phyloP scores from a whole-genome alignment of 2,329 filamentous ascomycete species.

The Ramularia endophylla region DNA sequence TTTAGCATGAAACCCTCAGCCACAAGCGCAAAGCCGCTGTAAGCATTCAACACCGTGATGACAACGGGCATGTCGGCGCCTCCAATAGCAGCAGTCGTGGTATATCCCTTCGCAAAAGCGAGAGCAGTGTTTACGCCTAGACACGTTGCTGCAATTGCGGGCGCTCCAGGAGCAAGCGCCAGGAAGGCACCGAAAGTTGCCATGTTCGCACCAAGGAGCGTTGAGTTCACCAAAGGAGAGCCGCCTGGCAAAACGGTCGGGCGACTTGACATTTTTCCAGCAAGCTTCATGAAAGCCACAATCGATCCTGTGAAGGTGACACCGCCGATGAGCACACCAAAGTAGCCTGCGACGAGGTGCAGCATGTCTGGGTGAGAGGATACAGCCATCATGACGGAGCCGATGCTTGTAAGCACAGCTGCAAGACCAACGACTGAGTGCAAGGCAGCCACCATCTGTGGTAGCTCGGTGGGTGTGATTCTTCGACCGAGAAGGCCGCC shows the following conservation, averaged over 20 bases:
- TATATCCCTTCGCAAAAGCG: constrained; percentile 81
- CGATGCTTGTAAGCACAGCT: constrained; percentile 81
- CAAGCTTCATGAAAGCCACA: constrained; percentile 82
- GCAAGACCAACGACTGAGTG: constrained; percentile 88
- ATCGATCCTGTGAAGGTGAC: constrained; percentile 89
- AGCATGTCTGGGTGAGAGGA: constrained; percentile 62
- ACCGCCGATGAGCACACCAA: constrained; percentile 75
- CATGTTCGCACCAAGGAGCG: constrained; percentile 67
- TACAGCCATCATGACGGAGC: constrained; percentile 71
- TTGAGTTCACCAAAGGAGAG: constrained; percentile 63
- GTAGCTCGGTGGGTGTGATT: constrained; percentile 81
- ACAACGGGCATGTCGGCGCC: constrained; percentile 94
- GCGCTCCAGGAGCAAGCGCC: constrained; percentile 72
- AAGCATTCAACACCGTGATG: constrained; percentile 85
- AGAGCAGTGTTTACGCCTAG: constrained; percentile 69
- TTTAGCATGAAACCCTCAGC: constrained; percentile 90
- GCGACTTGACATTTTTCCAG: constrained; percentile 72
- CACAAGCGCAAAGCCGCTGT: constrained; percentile 83
- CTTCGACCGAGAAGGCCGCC: constrained; percentile 74
- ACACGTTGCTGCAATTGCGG: constrained; percentile 70
- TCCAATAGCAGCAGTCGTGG: constrained; percentile 80
- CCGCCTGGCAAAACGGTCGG: constrained; percentile 67
- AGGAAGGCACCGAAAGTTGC: constrained; percentile 82
- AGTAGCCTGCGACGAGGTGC: constrained; percentile 78
- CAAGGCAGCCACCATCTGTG: constrained; percentile 81